Conservation (phyloP, 441 rosid species). For the Gossypium schwendimanii region DNA sequence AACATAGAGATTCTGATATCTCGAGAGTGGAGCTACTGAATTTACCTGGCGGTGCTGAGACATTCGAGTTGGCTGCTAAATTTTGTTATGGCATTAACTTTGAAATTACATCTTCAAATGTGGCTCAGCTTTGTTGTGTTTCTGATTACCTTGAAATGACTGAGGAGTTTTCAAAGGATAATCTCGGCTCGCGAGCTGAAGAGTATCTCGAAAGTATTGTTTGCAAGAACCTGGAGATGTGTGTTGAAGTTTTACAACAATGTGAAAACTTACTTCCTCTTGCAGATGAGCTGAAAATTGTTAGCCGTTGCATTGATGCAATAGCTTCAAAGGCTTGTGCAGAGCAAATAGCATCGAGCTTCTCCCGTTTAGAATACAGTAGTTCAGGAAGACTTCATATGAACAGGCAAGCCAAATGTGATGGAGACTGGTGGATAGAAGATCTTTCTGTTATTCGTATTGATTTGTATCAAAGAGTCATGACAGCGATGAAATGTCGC, state of each 20-base stretch:
- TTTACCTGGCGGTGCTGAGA: constrained; percentile 81
- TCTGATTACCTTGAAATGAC: constrained; percentile 96
- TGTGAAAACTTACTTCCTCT: constrained; percentile 85
- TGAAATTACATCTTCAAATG: constrained; percentile 81
- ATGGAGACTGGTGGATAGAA: constrained; percentile 94
- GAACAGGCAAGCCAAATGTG: constrained; percentile 75
- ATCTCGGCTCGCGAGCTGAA: constrained; percentile 77
- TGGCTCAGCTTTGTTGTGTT: constrained; percentile 72
- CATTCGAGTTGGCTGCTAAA: constrained; percentile 84
- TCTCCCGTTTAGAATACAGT: constrained; percentile 89
- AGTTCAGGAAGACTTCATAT: constrained; percentile 97
- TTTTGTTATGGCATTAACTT: constrained; percentile 93
- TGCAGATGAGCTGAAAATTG: constrained; percentile 79
- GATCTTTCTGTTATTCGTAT: constrained; percentile 79
- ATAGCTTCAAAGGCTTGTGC: constrained; percentile 88
- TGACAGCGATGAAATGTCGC: constrained; percentile 90
- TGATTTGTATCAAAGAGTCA: constrained; percentile 72
- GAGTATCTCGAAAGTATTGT: constrained; percentile 81
- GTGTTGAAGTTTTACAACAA: constrained; percentile 80
- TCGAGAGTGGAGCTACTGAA: constrained; percentile 89
- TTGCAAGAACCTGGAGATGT: constrained; percentile 82
- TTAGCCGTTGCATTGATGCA: constrained; percentile 74
- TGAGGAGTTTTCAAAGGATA: constrained; percentile 78
- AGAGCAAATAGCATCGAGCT: constrained; percentile 96
- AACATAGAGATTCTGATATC: constrained; percentile 78